Conservation (phyloP, 306 rosid species). For the Trifolium subterraneum region DNA sequence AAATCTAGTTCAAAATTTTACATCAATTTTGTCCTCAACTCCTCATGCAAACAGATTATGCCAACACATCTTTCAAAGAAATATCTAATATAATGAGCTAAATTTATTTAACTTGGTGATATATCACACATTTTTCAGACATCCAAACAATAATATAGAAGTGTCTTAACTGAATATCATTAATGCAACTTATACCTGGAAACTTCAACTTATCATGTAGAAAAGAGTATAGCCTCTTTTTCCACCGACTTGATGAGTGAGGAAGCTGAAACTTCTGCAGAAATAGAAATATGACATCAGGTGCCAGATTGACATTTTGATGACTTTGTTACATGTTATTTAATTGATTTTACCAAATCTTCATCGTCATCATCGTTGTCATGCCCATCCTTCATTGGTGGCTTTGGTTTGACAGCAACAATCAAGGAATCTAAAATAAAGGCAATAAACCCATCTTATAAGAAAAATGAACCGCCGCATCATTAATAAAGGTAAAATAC, state of each 20-base stretch:
- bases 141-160: constrained; percentile 14
- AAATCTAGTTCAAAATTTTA: constrained; percentile 17
- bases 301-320: constrained; percentile 11
- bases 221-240: constrained; percentile 73
- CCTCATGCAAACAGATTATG: constrained; percentile 37
- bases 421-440: constrained; percentile 66
- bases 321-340: constrained; percentile 30
- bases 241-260: constrained; percentile 79
- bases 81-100: constrained; percentile 10
- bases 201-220: constrained; percentile 87
- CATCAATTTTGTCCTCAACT: constrained; percentile 14
- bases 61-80: constrained; percentile 10
- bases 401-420: constrained; percentile 94
- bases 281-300: constrained; percentile 34
- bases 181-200: constrained; percentile 63
- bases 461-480: constrained; percentile 20
- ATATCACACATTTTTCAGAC: not conserved
- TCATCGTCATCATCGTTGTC: constrained; percentile 78
- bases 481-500: constrained; percentile 13
- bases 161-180: constrained; percentile 23
- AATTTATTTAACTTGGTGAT: constrained; percentile 16
- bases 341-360: constrained; percentile 69
- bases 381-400: constrained; percentile 68
- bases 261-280: constrained; percentile 91
- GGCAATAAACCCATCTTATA: constrained; percentile 27